Conservation (phyloP, 2,329 filamentous ascomycete species). For the Xylaria sp. region DNA sequence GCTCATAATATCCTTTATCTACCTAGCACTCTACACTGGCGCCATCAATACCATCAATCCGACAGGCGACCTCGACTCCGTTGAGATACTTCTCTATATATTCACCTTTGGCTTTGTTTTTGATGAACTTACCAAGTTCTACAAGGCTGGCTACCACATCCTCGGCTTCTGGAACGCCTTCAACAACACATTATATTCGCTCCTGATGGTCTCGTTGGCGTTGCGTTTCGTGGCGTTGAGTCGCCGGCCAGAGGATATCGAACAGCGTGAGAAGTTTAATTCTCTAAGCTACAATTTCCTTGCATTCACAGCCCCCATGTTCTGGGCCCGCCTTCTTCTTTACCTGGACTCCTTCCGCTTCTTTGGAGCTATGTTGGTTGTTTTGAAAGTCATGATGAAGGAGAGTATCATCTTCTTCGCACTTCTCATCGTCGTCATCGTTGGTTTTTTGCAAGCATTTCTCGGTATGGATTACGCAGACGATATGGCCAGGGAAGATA, state of each 20-base stretch:
- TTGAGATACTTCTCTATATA: constrained; percentile 84
- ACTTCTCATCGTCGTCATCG: constrained; percentile 79
- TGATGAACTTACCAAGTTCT: constrained; percentile 87
- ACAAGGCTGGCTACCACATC: constrained; percentile 91
- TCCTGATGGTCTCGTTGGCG: constrained; percentile 79
- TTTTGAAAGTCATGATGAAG: constrained; percentile 94
- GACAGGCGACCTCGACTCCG: constrained; percentile 78
- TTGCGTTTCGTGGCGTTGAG: constrained; percentile 79
- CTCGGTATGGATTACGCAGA: constrained; percentile 88
- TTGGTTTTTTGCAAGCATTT: constrained; percentile 92
- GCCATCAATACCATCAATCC: constrained; percentile 95
- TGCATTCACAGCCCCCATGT: constrained; percentile 92
- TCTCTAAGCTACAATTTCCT: constrained; percentile 90
- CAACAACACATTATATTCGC: constrained; percentile 80
- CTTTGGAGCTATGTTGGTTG: constrained; percentile 97
- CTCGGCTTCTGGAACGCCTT: constrained; percentile 97
- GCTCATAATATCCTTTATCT: constrained; percentile 82
- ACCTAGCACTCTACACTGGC: constrained; percentile 82
- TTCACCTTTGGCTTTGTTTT: constrained; percentile 92
- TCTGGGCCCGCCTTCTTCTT: constrained; percentile 90
- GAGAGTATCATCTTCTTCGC: constrained; percentile 97
- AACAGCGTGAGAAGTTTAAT: constrained; percentile 70
- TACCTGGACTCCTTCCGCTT: constrained; percentile 94
- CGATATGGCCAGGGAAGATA: constrained; percentile 70
- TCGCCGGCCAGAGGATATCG: constrained; percentile 56